A percentile compares a stretch with the other conserved stretches of the same genome.
Evolutionary conservation across 345 rosid species (phyloP).

Genomic region (Euclidium syriacum): DNA sequence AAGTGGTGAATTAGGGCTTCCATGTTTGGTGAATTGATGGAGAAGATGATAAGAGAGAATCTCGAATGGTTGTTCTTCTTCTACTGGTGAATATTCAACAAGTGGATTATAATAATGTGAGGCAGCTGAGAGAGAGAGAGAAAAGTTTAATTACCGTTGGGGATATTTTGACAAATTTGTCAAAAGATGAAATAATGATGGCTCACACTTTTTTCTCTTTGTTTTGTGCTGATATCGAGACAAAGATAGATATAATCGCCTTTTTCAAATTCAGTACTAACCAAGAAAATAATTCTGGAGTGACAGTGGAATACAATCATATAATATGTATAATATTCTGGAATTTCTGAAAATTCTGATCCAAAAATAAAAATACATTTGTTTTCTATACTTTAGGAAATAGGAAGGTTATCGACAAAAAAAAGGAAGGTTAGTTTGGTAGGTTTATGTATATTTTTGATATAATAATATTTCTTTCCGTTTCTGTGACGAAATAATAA

Average conservation of each 20-base stretch:
- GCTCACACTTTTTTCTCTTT: too few relatives aligned
- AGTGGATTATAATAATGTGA: constrained; percentile 12
- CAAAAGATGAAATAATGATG: constrained; percentile 14
- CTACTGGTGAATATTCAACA: not conserved
- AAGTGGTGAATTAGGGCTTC: constrained; percentile 76
- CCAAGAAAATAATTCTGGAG: too few relatives aligned
- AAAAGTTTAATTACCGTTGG: constrained; percentile 14
- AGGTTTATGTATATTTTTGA: not conserved
- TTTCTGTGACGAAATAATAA: not conserved
- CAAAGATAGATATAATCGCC: too few relatives aligned
- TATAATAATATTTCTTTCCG: not conserved
- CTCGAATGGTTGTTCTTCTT: constrained; percentile 9
- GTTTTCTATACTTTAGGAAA: too few relatives aligned
- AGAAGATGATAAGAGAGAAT: constrained; percentile 10
- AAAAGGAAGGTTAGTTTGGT: too few relatives aligned
- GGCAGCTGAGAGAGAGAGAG: not conserved
- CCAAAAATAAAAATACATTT: too few relatives aligned
- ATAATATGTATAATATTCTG: too few relatives aligned
- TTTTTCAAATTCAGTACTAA: too few relatives aligned
- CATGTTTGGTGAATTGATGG: constrained; percentile 33
- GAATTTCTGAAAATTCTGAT: too few relatives aligned
- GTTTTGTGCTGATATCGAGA: too few relatives aligned
- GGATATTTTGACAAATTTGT: constrained; percentile 18
- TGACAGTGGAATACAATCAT: too few relatives aligned
- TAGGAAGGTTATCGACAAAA: too few relatives aligned